A percentile compares a stretch with the other conserved stretches of the same genome.
Conservation (phyloP, 208 protist species). For the Naegleria gruberi region DNA sequence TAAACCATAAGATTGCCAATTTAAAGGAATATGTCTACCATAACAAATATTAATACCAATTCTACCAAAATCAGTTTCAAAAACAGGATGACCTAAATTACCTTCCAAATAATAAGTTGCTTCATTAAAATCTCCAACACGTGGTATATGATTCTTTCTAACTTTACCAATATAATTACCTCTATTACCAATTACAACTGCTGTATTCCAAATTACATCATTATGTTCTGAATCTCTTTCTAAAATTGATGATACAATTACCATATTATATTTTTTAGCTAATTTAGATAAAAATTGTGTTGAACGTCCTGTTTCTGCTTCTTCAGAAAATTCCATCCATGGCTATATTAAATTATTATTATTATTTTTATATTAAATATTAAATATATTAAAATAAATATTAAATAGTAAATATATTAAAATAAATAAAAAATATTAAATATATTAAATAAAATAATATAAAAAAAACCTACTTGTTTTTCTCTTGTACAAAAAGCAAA, state of each 20-base stretch:
- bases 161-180: slow-evolving; percentile 63
- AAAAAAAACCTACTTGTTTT: neutral
- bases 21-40: slow-evolving; percentile 66
- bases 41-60: slow-evolving; percentile 76
- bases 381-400: neutral
- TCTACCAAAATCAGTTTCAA: slow-evolving; percentile 59
- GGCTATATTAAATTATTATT: neutral
- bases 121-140: slow-evolving; percentile 78
- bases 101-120: slow-evolving; percentile 72
- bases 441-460: neutral
- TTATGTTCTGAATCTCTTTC: slow-evolving; percentile 55
- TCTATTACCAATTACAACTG: slow-evolving; percentile 59
- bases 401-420: neutral
- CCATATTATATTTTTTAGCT: slow-evolving; percentile 65
- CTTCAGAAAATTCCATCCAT: slow-evolving; percentile 66
- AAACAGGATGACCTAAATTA: slow-evolving; percentile 63
- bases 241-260: slow-evolving; percentile 70
- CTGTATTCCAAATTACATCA: slow-evolving; percentile 70
- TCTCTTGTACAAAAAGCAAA: slow-evolving; percentile 26
- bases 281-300: slow-evolving; percentile 47
- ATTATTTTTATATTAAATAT: neutral
- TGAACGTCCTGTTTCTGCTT: slow-evolving; percentile 45
- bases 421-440: too few relatives aligned
- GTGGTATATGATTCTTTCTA: slow-evolving; percentile 76
- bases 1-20: slow-evolving; percentile 63